Base-by-base conservation (phyloP, 108 stramenopile genomes). In the Chaetoceros tenuissimus region DNA sequence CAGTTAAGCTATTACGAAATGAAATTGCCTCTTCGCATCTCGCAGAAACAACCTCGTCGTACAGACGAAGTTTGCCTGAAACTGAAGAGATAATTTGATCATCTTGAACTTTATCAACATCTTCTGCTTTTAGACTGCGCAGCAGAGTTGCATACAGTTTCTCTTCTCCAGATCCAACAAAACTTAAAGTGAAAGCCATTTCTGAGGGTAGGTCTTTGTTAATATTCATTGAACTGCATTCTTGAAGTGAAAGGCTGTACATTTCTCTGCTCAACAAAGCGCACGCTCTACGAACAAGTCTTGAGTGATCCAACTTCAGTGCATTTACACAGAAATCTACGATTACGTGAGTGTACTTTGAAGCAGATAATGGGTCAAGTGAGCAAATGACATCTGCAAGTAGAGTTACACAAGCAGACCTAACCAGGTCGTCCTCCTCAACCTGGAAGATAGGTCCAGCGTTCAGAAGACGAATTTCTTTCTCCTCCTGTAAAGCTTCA, bases 391-490 rank as follows among this genome's bases (percentile, higher is more conserved):
- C 60, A 58, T 87, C 90, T 23, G 80, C 58, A 3, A 85, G 53
- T 3, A 85, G 48, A 28, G 75, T 71, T 26, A 85, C 63, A 7
- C 78, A 65, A 20, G 71, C 60, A 46, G 90, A 59, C 48, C 80
- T 73, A 31, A 92, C 73, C 34, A 82, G 28, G 48, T 84, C 90
- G 18, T 55, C 34, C 67, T 86, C 84, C 72, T 92, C 90, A 7
- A 48, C 50, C 10, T 64, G 45, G 51, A 88, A 92, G 18, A 92
- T 53, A 31, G 87, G 91, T 5, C 91, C 91, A 10, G 87, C 91
- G 0, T 86, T 83, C 25, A 71, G 68, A 24, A 87, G 29, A 3
- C 87, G 82, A 28, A 84, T 59, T 16, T 67, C 58, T 31, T 72
- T 53, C 50, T 79, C 80, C 27, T 59, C 44, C 13, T 40, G 34